Evolutionary conservation across 1,284 basidiomycete genomes (phyloP).

Genomic region (Tilletia horrida): DNA sequence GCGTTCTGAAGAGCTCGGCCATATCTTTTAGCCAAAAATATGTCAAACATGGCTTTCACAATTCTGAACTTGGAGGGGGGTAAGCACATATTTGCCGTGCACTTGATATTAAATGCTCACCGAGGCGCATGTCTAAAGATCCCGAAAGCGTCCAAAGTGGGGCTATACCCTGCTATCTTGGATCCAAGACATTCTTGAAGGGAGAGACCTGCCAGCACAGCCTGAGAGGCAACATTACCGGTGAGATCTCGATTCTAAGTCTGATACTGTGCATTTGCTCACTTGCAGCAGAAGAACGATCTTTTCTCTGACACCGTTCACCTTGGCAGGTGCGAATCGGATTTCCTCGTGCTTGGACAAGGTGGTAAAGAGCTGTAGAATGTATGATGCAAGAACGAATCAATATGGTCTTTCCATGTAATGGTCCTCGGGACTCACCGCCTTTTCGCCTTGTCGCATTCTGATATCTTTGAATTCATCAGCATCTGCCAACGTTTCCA

Average conservation of each 20-base stretch:
- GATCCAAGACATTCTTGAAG: constrained; percentile 26
- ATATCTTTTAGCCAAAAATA: constrained; percentile 11
- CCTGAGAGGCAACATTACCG: constrained; percentile 5
- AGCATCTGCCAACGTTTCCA: constrained; percentile 39
- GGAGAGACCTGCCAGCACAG: constrained; percentile 31
- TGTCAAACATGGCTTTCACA: constrained; percentile 18
- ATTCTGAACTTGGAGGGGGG: neutral
- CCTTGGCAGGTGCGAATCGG: constrained; percentile 39
- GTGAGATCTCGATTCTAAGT: neutral
- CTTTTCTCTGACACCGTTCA: constrained; percentile 36
- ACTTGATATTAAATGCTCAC: neutral
- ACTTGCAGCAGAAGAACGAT: constrained; percentile 42
- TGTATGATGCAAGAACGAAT: neutral
- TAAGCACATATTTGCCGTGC: neutral
- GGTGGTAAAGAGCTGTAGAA: constrained; percentile 17
- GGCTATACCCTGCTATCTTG: constrained; percentile 26
- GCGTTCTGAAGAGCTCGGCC: neutral
- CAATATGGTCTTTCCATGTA: neutral
- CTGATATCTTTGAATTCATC: constrained; percentile 51
- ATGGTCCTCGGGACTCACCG: constrained; percentile 22
- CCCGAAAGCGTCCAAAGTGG: constrained; percentile 25
- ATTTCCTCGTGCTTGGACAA: constrained; percentile 35
- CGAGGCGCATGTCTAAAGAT: constrained; percentile 32
- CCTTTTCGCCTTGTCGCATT: constrained; percentile 54
- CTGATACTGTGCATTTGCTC: neutral